These are phyloP conservation scores for Talaromyces islandicus DNA, from an alignment of 2,329 filamentous ascomycete genomes.

Conservation along the genomic window DNA sequence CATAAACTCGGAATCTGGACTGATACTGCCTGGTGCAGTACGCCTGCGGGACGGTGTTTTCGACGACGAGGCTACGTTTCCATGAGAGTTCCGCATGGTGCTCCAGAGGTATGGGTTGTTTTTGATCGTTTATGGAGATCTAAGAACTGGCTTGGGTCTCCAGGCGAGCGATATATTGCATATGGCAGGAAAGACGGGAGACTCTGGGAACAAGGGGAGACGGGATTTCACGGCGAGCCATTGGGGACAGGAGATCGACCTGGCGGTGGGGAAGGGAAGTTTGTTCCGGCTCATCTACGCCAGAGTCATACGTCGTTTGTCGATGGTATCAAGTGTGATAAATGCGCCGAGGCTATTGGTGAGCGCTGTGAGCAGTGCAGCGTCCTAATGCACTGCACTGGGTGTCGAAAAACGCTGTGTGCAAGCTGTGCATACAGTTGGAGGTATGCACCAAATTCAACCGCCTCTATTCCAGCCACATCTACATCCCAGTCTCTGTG, in stretches of 20 bases:
- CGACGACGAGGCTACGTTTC: conserved; percentile 52
- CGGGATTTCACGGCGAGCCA: conserved; percentile 50
- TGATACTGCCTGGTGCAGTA: conserved; percentile 57
- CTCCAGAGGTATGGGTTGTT: conserved; percentile 56
- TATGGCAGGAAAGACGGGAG: conserved; percentile 42
- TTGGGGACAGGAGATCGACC: conserved; percentile 44
- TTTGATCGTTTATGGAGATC: conserved; percentile 56
- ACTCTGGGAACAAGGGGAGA: conserved; percentile 52
- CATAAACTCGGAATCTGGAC: conserved; percentile 56
- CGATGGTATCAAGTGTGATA: conserved; percentile 48
- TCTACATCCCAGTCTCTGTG: conserved; percentile 40
- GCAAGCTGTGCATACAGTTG: conserved; percentile 55
- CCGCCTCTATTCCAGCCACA: conserved; percentile 12
- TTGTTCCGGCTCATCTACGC: conserved; percentile 48
- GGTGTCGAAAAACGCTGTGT: conserved; percentile 55
- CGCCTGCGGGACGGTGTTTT: conserved; percentile 51
- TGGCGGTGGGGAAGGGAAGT: conserved; percentile 47
- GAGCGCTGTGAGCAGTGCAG: conserved; percentile 57
- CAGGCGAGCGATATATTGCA: conserved; percentile 21
- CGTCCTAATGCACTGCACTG: conserved; percentile 56
- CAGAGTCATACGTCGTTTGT: conserved; percentile 49
- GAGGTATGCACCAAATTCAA: conserved; percentile 38
- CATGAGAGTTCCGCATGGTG: conserved; percentile 49
- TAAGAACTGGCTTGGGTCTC: conserved; percentile 51
- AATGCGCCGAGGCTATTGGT: conserved; percentile 47